Conservation (phyloP, 169 alveolate genomes). For the Miamiensis avidus region DNA sequence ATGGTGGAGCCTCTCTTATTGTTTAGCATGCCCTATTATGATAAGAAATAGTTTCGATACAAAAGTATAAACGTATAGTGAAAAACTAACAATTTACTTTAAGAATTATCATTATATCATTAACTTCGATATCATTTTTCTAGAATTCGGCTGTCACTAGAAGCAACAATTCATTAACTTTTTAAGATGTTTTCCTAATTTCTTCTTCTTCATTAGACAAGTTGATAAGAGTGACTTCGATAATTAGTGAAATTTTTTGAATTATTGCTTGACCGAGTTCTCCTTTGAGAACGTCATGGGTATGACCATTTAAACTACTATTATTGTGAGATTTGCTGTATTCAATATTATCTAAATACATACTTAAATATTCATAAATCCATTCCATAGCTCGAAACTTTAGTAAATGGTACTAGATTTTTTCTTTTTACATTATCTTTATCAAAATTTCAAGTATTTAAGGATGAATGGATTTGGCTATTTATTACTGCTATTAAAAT, state of each 20-base stretch:
- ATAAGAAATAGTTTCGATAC: too few species aligned
- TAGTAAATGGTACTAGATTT: neutral
- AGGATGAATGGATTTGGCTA: too few species aligned
- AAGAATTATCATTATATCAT: neutral
- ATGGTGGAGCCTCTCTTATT: neutral
- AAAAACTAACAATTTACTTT: neutral
- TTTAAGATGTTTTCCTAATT: neutral
- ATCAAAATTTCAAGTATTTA: neutral
- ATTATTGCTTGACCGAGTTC: neutral
- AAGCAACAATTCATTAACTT: neutral
- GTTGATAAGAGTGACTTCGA: neutral
- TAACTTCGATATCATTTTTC: neutral
- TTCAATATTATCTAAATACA: too few species aligned
- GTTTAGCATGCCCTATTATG: neutral
- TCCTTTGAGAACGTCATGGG: too few species aligned
- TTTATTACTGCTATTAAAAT: too few species aligned
- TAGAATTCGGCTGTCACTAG: neutral
- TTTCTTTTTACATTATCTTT: too few species aligned
- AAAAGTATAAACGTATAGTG: too few species aligned
- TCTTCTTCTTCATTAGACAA: neutral
- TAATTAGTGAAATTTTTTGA: neutral
- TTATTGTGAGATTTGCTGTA: too few species aligned
- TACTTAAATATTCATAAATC: neutral
- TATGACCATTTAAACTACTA: too few species aligned
- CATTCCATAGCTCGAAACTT: neutral